Evolutionary conservation across 1,139 yeast species (phyloP).

Genomic region (Meyerozyma sp.): DNA sequence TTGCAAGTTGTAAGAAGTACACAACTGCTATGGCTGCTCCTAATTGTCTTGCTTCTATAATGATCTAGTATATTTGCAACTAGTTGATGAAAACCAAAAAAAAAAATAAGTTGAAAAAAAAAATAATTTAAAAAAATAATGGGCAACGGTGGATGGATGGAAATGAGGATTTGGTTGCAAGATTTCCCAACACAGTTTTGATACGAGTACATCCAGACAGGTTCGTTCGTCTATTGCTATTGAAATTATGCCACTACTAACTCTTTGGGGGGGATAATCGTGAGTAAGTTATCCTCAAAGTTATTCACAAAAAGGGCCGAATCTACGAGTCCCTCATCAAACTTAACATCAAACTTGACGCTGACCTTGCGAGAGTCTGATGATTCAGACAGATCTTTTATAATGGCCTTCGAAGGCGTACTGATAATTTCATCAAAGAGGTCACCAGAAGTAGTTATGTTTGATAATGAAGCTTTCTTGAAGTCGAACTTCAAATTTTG

Average conservation of each 20-base stretch:
- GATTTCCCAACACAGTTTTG: neutral
- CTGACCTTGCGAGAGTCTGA: slow-evolving; percentile 21
- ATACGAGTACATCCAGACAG: too few species aligned
- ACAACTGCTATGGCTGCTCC: too few species aligned
- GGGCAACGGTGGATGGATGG: neutral
- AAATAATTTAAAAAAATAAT: slow-evolving; percentile 4
- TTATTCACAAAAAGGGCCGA: slow-evolving; percentile 23
- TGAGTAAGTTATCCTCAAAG: slow-evolving; percentile 11
- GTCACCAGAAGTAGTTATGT: slow-evolving; percentile 13
- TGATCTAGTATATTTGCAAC: neutral
- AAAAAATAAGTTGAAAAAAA: slow-evolving; percentile 3
- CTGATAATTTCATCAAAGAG: slow-evolving; percentile 46
- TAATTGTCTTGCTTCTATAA: neutral
- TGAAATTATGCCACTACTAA: neutral
- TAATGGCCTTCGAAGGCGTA: slow-evolving; percentile 1
- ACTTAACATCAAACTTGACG: slow-evolving; percentile 44
- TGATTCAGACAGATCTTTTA: slow-evolving; percentile 1
- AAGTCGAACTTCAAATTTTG: slow-evolving; percentile 25
- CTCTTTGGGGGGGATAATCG: slow-evolving; percentile 10
- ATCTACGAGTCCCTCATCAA: slow-evolving; percentile 28
- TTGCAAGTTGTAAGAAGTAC: neutral
- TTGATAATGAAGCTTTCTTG: slow-evolving; percentile 8
- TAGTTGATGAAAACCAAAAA: slow-evolving; percentile 2
- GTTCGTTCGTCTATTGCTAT: neutral
- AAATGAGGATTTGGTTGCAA: neutral